Evolutionary conservation across 257 asterid species (phyloP).

Genomic region (Phtheirospermum japonicum): DNA sequence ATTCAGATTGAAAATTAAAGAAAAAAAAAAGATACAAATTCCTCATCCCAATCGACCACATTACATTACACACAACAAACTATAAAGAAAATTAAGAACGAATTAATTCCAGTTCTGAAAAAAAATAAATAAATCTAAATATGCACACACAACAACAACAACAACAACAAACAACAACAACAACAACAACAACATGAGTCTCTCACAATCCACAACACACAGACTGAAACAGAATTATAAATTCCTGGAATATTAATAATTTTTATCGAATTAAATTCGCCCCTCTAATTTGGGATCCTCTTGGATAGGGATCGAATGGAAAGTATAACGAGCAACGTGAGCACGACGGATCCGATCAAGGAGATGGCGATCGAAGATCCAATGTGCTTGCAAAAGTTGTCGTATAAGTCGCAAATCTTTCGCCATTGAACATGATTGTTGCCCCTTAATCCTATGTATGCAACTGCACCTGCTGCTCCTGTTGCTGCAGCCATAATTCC

Average conservation of each 20-base stretch:
- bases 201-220: background rate
- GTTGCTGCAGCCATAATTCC: slow-evolving; percentile 78
- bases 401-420: slow-evolving; percentile 52
- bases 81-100: background rate
- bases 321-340: slow-evolving; percentile 52
- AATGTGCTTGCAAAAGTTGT: slow-evolving; percentile 55
- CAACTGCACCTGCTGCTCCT: slow-evolving; percentile 81
- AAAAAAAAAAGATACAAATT: background rate
- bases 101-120: slow-evolving; percentile 13
- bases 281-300: slow-evolving; percentile 55
- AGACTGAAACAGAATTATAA: background rate
- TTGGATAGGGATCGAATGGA: slow-evolving; percentile 56
- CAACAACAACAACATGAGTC: background rate
- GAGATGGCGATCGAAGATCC: slow-evolving; percentile 58
- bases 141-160: slow-evolving; percentile 35
- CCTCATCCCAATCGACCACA: too few relatives aligned
- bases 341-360: slow-evolving; percentile 47
- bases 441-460: slow-evolving; percentile 70
- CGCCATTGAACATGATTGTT: slow-evolving; percentile 52
- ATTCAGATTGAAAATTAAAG: background rate
- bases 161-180: too few relatives aligned
- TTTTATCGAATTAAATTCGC: background rate
- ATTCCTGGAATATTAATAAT: too few relatives aligned
- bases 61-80: slow-evolving; percentile 21
- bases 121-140: slow-evolving; percentile 23